These are phyloP conservation scores for Fusarium floridanum DNA, from an alignment of 2,329 filamentous ascomycete species.

Conservation along the genomic window DNA sequence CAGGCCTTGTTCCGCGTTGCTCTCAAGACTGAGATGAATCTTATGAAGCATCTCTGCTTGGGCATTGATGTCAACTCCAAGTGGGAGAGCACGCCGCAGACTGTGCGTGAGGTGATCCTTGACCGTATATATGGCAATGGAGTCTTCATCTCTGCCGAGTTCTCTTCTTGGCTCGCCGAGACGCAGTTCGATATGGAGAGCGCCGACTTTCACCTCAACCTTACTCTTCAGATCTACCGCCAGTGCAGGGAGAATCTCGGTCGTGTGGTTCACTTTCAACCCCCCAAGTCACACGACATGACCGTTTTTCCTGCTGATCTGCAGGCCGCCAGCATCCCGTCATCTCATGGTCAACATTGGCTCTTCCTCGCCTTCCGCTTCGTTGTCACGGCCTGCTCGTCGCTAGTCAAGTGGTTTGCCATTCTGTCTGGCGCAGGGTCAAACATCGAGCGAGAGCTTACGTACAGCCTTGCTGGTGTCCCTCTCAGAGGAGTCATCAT, in stretches of 20 bases:
- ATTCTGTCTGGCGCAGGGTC: slow-evolving; percentile 26
- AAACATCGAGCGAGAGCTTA: slow-evolving; percentile 29
- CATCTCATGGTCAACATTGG: neutral
- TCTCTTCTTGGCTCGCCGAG: slow-evolving; percentile 11
- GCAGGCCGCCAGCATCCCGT: neutral
- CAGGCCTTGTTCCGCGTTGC: slow-evolving; percentile 14
- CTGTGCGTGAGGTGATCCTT: slow-evolving; percentile 20
- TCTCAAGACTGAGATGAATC: slow-evolving; percentile 25
- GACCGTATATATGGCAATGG: slow-evolving; percentile 17
- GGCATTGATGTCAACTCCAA: slow-evolving; percentile 17
- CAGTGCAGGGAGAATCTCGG: slow-evolving; percentile 15
- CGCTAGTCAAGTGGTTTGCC: slow-evolving; percentile 28
- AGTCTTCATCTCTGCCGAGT: slow-evolving; percentile 9
- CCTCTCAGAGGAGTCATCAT: slow-evolving; percentile 5
- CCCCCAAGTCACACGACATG: neutral
- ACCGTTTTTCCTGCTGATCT: neutral
- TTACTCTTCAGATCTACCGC: slow-evolving; percentile 22
- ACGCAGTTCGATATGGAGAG: slow-evolving; percentile 15
- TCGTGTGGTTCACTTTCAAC: neutral
- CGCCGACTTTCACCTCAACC: slow-evolving; percentile 21
- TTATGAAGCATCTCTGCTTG: slow-evolving; percentile 30
- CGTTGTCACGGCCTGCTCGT: neutral
- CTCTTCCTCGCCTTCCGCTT: neutral
- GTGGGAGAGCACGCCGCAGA: slow-evolving; percentile 23
- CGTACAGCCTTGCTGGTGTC: slow-evolving; percentile 11